Evolutionary conservation across 1,139 yeast species (phyloP), one percentile per base, ranked within the genome.

Genomic region (Geotrichum europaeum): DNA sequence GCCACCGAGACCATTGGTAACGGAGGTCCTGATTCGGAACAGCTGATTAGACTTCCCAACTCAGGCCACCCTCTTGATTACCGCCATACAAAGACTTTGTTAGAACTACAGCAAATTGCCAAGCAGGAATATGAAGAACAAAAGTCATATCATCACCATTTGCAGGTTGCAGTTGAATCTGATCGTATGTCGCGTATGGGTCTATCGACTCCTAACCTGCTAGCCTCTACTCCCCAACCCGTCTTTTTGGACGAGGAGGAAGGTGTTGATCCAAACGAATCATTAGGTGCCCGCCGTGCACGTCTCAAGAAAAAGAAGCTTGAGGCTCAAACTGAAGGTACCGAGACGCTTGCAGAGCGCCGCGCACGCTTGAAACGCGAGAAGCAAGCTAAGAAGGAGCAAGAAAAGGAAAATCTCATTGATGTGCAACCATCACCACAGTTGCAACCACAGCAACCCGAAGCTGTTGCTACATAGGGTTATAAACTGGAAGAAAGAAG

Each of bases 91-190:
- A 69, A 70, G 51, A 70, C 75, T 13, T 63, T 74, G 55, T 60
- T 74, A 63, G 73, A 73, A 55, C 64, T 74, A 57, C 74, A 74
- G 61, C 65, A 67, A n/a, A 57, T 68, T 56, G 76, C 76, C 7
- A 66, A 70, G 22, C 60, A 58, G 9, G 75, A 71, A 55, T 74
- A 74, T 61, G 64, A 66, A 25, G 68, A 65, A 34, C 73, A 73
- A 47, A 67, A 66, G 20, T 50, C 61, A 13, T 68, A 67, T 67
- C 68, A 66, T 24, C 58, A 56, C 30, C 55, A 60, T n/a, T 64
- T 66, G 1, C 60, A 63, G 22, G 57, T 59, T 34, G 59, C 58
- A 3, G 56, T 59, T 18, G 63, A 65, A 20, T 56, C 63, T 5
- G 63, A 64, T 5, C 52, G 63, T n/a, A 30, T 55, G 53, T 43